phyloP scores from a whole-genome alignment of 164 flowering plant species.

The Vitis cinerea region DNA sequence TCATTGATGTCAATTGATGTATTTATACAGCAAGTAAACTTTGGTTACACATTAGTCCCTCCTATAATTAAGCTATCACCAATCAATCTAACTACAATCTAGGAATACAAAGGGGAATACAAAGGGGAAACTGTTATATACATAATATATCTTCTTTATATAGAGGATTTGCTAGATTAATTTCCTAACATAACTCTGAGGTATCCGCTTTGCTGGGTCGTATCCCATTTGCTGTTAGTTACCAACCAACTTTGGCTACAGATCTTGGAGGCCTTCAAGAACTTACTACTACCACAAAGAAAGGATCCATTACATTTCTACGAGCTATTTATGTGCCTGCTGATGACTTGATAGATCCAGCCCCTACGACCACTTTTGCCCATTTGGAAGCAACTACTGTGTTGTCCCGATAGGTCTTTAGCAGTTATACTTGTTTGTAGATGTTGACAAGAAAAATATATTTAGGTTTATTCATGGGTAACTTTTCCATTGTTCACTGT shows the following conservation, averaged over 20 bases:
- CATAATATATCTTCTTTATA: too few relatives aligned
- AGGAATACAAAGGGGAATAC: too few relatives aligned
- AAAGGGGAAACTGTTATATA: too few relatives aligned
- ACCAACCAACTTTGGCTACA: constrained; percentile 92
- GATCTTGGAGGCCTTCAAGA: constrained; percentile 98
- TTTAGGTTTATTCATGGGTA: too few relatives aligned
- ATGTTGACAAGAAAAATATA: too few relatives aligned
- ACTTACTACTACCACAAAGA: constrained; percentile 96
- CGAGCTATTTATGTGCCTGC: constrained; percentile 98
- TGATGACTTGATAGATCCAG: constrained; percentile 98
- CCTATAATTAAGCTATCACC: too few relatives aligned
- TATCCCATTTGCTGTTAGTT: constrained; percentile 98
- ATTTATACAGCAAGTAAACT: too few relatives aligned
- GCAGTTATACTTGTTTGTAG: background rate
- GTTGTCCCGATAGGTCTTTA: constrained; percentile 79
- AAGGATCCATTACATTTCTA: constrained; percentile 92
- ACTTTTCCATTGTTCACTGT: too few relatives aligned
- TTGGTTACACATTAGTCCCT: too few relatives aligned
- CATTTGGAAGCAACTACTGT: constrained; percentile 99
- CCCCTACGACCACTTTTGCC: constrained; percentile 98
- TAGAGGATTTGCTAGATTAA: too few relatives aligned
- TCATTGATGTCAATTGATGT: too few relatives aligned
- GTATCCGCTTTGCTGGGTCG: constrained; percentile 98
- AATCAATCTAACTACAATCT: too few relatives aligned
- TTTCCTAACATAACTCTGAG: constrained; percentile 54